Evolutionary conservation across 805 yeast genomes (phyloP), one percentile per base, ranked within the genome.

Genomic region (Suhomyces emberorum): DNA sequence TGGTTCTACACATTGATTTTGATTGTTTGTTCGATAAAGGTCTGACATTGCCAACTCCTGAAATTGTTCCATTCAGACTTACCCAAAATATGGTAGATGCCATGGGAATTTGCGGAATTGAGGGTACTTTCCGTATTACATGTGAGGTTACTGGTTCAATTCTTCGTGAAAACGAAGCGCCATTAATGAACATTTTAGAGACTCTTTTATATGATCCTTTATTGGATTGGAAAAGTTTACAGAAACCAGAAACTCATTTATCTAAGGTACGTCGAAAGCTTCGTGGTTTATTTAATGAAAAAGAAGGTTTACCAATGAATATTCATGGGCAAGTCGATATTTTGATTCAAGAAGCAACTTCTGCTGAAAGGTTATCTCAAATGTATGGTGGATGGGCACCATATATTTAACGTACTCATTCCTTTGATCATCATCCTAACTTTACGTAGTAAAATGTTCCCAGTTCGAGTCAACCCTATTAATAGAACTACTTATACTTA

Each of bases 351-450:
- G 85, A 83, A 43, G 93, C 98, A 0, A 74, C 85, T 0, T 79
- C 87, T 2, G 66, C 66, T 4, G 86, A 80, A 30, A 81, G 81
- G 44, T 61, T 93, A 28, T 71, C 86, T 20, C 83, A 74, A 47
- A 91, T 93, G 98, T 93, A 87, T 59, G 79, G 84, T 17, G 99
- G 99, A 3, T 93, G 99, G 99, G 60, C 69, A 4, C 64, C 72
- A 6, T 65, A 63, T 43, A 41, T 60, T 14, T 63, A 44, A 35
- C n/a, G n/a, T n/a, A n/a, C n/a, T n/a, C n/a, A n/a, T n/a, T n/a
- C n/a, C n/a, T n/a, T n/a, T n/a, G n/a, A n/a, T n/a, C n/a, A n/a
- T n/a, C n/a, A n/a, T n/a, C n/a, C n/a, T n/a, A n/a, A n/a, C n/a
- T n/a, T n/a, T n/a, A n/a, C n/a, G n/a, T n/a, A n/a, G n/a, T n/a